Evolutionary conservation across 305 asterid species (phyloP).

Genomic region (Ajuga reptans): DNA sequence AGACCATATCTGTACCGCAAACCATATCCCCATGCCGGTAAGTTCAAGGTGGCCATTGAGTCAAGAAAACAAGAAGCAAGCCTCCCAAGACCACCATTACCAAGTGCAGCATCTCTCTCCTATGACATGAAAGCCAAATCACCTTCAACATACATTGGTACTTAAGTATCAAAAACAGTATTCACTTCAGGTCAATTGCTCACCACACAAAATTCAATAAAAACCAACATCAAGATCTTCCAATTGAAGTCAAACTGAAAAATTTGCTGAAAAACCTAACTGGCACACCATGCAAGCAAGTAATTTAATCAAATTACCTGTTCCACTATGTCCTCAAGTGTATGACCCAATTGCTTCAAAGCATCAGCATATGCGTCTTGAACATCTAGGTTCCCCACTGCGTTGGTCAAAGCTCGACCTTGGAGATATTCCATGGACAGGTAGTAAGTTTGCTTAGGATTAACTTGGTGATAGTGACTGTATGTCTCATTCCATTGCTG

Average conservation of each 20-base stretch:
- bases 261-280: neutral
- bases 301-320: conserved; percentile 48
- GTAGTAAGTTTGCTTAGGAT: conserved; percentile 97
- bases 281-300: conserved; percentile 13
- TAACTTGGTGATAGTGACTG: conserved; percentile 69
- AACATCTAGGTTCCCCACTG: conserved; percentile 82
- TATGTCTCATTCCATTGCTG: conserved; percentile 99
- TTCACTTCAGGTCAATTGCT: conserved; percentile 35
- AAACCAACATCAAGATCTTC: neutral
- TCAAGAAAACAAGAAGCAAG: conserved; percentile 98
- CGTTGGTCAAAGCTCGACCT: conserved; percentile 96
- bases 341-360: conserved; percentile 73
- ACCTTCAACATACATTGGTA: conserved; percentile 18
- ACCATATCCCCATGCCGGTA: conserved; percentile 99
- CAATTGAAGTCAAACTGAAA: conserved; percentile 7
- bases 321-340: conserved; percentile 78
- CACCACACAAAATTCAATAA: conserved; percentile 28
- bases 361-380: conserved; percentile 86
- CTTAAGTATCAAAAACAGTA: conserved; percentile 19
- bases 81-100: conserved; percentile 99
- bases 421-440: conserved; percentile 98
- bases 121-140: conserved; percentile 28
- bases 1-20: conserved; percentile 92
- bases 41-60: conserved; percentile 92
- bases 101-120: conserved; percentile 99